Conservation (phyloP, 2,329 filamentous ascomycete genomes). For the Fusarium cicatricum region DNA sequence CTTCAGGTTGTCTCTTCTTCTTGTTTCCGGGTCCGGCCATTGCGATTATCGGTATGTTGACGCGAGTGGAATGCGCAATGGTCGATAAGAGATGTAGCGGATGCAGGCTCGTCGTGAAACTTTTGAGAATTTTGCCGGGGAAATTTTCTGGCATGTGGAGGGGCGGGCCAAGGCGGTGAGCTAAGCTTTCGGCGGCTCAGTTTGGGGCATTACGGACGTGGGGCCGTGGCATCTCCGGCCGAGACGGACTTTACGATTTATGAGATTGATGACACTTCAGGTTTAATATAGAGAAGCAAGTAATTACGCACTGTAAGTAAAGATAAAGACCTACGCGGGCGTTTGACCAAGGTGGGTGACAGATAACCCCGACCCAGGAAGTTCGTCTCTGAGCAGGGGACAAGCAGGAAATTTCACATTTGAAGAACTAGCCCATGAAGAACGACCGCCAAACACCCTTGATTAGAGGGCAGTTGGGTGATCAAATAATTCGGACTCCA, state of each 20-base stretch:
- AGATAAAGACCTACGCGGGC: no score
- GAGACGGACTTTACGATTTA: not conserved
- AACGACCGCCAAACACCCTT: not conserved
- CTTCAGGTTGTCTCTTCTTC: constrained; percentile 47
- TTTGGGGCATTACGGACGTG: constrained; percentile 12
- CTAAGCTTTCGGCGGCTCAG: constrained; percentile 16
- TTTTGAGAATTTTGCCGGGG: constrained; percentile 42
- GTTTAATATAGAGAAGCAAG: no score
- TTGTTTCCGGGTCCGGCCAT: constrained; percentile 48
- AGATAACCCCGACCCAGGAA: no score
- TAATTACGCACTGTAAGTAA: no score
- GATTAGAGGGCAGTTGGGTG: no score
- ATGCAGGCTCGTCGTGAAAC: constrained; percentile 32
- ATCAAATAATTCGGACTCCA: no score
- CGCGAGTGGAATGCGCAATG: constrained; percentile 13
- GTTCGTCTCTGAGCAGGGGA: no score
- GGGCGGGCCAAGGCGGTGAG: constrained; percentile 41
- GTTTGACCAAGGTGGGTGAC: no score
- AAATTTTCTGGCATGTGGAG: constrained; percentile 40
- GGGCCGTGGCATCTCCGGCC: constrained; percentile 10
- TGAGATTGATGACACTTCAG: no score
- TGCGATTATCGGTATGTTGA: constrained; percentile 23
- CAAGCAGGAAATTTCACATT: no score
- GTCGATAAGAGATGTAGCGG: constrained; percentile 21
- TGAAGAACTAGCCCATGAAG: no score